Evolutionary conservation across 169 alveolate species (phyloP).

Genomic region (Nephromyces sp.): DNA sequence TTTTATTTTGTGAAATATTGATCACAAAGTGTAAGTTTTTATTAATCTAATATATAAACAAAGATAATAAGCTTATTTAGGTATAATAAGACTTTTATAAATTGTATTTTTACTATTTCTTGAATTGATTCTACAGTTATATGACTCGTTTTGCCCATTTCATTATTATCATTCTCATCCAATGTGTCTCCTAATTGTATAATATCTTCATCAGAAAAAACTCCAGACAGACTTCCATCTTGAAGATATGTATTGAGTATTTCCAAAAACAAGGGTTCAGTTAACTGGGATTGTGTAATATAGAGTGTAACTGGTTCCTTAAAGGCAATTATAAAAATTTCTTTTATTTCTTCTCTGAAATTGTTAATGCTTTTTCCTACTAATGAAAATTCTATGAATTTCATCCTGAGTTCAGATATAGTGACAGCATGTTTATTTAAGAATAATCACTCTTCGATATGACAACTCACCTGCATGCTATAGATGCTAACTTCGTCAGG

Average conservation of each 20-base stretch:
- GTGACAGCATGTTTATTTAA: too few species aligned
- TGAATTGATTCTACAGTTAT: too few species aligned
- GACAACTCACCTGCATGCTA: slow-evolving; percentile 71
- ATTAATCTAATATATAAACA: too few species aligned
- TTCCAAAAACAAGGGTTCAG: slow-evolving; percentile 82
- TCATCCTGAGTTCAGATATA: background rate
- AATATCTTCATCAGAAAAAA: slow-evolving; percentile 79
- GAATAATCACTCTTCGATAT: too few species aligned
- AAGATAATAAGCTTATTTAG: too few species aligned
- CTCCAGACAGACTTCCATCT: slow-evolving; percentile 85
- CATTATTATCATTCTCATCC: too few species aligned
- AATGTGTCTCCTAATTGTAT: too few species aligned
- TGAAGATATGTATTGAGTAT: slow-evolving; percentile 74
- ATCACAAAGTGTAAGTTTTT: too few species aligned
- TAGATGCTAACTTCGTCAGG: slow-evolving; percentile 77
- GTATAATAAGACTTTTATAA: too few species aligned
- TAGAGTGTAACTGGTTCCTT: slow-evolving; percentile 65
- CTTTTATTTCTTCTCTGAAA: slow-evolving; percentile 79
- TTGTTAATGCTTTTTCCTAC: slow-evolving; percentile 61
- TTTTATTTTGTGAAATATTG: too few species aligned
- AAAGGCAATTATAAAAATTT: slow-evolving; percentile 61
- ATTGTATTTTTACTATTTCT: too few species aligned
- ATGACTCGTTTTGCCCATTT: too few species aligned
- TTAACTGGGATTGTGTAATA: slow-evolving; percentile 81
- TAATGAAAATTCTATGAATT: background rate